phyloP scores from a whole-genome alignment of 129 eudicot genomes.

The Glebionis coronaria region DNA sequence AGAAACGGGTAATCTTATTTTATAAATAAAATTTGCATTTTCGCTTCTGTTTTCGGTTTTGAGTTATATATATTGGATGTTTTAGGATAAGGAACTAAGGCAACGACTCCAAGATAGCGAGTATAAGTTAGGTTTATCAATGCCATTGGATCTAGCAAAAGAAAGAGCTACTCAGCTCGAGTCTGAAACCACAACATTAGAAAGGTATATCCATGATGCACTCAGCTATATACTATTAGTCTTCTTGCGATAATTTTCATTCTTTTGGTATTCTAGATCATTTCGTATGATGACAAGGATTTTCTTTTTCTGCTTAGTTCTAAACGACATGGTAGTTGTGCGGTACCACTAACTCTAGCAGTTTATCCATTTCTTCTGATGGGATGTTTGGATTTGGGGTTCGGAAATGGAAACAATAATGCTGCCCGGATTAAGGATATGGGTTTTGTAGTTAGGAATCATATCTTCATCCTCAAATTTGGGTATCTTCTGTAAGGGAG shows the following conservation, averaged over 20 bases:
- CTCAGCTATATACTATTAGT: background rate
- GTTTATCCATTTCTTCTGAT: background rate
- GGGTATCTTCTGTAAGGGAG: no score
- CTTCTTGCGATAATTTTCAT: background rate
- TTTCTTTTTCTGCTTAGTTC: background rate
- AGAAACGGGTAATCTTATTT: conserved; percentile 59
- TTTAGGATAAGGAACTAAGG: conserved; percentile 80
- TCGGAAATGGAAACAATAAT: background rate
- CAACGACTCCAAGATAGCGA: conserved; percentile 92
- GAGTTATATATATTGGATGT: conserved; percentile 9
- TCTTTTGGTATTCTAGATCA: conserved; percentile 37
- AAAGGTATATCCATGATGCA: conserved; percentile 54
- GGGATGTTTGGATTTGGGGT: background rate
- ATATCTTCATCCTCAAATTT: no score
- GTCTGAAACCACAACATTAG: conserved; percentile 78
- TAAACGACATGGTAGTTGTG: background rate
- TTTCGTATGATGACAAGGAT: background rate
- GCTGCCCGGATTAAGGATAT: no score
- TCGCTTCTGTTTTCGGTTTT: background rate
- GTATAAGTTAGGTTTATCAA: conserved; percentile 81
- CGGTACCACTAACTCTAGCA: background rate
- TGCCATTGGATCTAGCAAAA: conserved; percentile 82
- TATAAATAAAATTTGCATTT: background rate
- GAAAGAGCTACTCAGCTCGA: conserved; percentile 84
- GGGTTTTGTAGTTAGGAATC: no score